A percentile compares a stretch with the other conserved stretches of the same genome.
These are phyloP conservation scores for Wickerhamiella infanticola DNA, from an alignment of 1,139 yeast species.

Conservation along the genomic window DNA sequence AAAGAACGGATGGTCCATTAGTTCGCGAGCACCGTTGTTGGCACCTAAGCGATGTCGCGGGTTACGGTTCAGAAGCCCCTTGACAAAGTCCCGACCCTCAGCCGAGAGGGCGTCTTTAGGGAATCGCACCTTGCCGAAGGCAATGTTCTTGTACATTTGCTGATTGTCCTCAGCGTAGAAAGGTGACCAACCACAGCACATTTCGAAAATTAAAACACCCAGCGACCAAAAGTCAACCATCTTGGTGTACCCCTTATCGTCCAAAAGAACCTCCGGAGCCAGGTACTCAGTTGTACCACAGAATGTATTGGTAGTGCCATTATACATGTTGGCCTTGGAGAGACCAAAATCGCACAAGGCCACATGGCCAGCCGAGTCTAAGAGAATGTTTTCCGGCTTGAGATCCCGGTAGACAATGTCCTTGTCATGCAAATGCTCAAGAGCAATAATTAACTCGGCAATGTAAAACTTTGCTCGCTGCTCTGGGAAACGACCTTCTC, in stretches of 20 bases:
- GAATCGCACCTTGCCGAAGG: constrained; percentile 91
- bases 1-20: constrained; percentile 82
- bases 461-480: constrained; percentile 90
- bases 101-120: constrained; percentile 87
- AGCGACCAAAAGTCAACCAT: constrained; percentile 98
- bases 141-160: constrained; percentile 96
- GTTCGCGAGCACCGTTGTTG: constrained; percentile 76
- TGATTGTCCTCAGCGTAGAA: constrained; percentile 94
- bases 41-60: constrained; percentile 93
- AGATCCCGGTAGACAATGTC: constrained; percentile 89
- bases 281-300: constrained; percentile 96
- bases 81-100: constrained; percentile 88
- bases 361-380: constrained; percentile 94
- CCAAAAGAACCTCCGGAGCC: constrained; percentile 84
- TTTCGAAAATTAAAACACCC: constrained; percentile 83
- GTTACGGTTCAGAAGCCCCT: constrained; percentile 84
- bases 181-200: constrained; percentile 99
- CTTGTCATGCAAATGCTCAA: constrained; percentile 83
- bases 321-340: constrained; percentile 77
- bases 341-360: constrained; percentile 94
- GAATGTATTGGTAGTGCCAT: constrained; percentile 89
- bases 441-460: constrained; percentile 82
- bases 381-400: constrained; percentile 82
- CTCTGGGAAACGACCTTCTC: constrained; percentile 85
- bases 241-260: constrained; percentile 90